Evolutionary conservation across 371 early-diverging fungal species (phyloP), one percentile per base, ranked within the genome.

Genomic region (Mortierella sp.): DNA sequence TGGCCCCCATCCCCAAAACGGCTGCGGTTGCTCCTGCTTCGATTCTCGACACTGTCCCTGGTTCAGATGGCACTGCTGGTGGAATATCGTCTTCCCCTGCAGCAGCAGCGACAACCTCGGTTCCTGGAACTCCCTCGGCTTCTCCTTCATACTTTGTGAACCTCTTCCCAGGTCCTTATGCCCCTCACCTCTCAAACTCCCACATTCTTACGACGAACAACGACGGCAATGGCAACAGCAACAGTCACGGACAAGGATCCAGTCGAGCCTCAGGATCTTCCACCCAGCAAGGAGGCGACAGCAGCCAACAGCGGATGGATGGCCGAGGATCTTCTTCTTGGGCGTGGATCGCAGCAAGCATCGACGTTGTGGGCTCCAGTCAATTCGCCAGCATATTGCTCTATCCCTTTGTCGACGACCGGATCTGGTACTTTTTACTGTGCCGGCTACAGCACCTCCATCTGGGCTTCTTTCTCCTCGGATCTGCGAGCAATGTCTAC

Each of bases 391-490:
- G 89, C 61, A 84, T 87, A 61, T 72, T 90, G 24, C 72, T 90
- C 9, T 90, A 90, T 50, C 91, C 93, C 2, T 90, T 92, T 71
- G 87, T 91, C 26, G 90, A 90, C 67, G 91, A 89, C 43, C 84
- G 91, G 19, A 50, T 91, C 28, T 90, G 91, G 91, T 88, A 88
- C 34, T 77, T 90, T 44, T 73, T 92, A 14, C 80, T 92, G 0
- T 92, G 93, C 75, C 87, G 87, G 21, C 75, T 91, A 3, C 92
- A 92, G 51, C 93, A 93, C 57, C 86, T 93, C 34, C 92, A 92
- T 77, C 77, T 93, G 0, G 93, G 93, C 19, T 91, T 93, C 78
- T 93, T 93, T 81, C 83, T 93, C n/a, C 71, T 93, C 13, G 93
- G 92, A 24, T 91, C 91, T 37, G 80, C 91, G 69, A 90, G 90